Conservation (phyloP, 768 basidiomycete species). For the Kwoniella pini region DNA sequence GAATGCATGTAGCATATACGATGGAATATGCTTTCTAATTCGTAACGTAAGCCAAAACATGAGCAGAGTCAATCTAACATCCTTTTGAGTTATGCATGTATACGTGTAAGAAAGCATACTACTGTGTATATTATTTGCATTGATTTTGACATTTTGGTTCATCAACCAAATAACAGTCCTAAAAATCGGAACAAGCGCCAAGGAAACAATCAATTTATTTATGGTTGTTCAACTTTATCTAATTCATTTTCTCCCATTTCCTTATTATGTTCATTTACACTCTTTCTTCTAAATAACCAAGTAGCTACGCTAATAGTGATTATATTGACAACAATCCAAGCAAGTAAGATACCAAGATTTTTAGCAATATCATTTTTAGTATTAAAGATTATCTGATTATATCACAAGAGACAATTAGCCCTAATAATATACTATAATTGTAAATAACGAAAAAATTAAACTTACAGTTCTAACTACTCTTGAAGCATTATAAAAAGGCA, state of each 20-base stretch:
- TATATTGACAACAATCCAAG: constrained; percentile 46
- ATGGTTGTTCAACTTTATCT: constrained; percentile 9
- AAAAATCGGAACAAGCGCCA: no score
- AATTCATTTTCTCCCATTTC: constrained; percentile 23
- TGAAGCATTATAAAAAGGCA: constrained; percentile 52
- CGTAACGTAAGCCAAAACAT: no score
- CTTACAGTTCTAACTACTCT: constrained; percentile 45
- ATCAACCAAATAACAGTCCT: no score
- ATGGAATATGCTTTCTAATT: no score
- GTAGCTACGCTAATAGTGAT: constrained; percentile 49
- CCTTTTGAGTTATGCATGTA: no score
- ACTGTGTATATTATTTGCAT: no score
- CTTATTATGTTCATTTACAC: constrained; percentile 31
- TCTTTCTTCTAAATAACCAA: constrained; percentile 37
- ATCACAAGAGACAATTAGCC: neutral
- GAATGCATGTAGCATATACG: no score
- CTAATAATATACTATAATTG: neutral
- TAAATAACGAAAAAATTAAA: neutral
- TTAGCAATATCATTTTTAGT: constrained; percentile 52
- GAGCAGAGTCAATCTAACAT: no score
- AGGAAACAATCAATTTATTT: neutral
- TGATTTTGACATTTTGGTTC: no score
- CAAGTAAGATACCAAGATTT: constrained; percentile 51
- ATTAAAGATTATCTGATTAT: constrained; percentile 50
- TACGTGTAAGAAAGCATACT: no score